These are phyloP conservation scores for Aspergillus floridensis DNA, from an alignment of 2,329 filamentous ascomycete species.

Conservation along the genomic window DNA sequence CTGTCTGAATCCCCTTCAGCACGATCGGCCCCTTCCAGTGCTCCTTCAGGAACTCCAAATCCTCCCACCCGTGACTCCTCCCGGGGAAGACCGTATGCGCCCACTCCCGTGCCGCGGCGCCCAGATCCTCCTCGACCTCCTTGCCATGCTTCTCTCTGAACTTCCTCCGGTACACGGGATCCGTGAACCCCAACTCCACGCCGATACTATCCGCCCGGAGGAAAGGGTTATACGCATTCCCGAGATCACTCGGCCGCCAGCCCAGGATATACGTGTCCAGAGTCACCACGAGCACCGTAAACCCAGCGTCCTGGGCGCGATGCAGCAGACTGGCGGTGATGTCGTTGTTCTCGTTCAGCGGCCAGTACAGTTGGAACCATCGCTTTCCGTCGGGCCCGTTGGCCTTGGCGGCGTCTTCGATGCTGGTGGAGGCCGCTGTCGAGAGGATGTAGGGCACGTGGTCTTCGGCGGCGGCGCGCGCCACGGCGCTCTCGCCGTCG, in stretches of 20 bases:
- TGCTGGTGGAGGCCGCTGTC: conserved; percentile 60
- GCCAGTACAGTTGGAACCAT: conserved; percentile 77
- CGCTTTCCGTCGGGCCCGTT: conserved; percentile 52
- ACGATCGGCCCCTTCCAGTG: conserved; percentile 63
- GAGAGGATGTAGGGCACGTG: conserved; percentile 65
- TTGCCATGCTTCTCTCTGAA: conserved; percentile 48
- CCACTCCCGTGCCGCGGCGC: conserved; percentile 52
- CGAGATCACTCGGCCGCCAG: conserved; percentile 67
- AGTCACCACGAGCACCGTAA: conserved; percentile 66
- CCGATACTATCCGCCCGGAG: conserved; percentile 43
- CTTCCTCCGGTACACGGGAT: conserved; percentile 61
- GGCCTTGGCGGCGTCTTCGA: conserved; percentile 63
- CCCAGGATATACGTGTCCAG: conserved; percentile 67
- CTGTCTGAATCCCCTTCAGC: conserved; percentile 55
- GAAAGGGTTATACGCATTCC: conserved; percentile 52
- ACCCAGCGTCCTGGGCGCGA: conserved; percentile 60
- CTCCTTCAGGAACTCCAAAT: conserved; percentile 55
- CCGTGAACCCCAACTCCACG: conserved; percentile 60
- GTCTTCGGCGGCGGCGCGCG: conserved; percentile 57
- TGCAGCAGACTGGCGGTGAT: conserved; percentile 62
- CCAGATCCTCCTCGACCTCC: conserved; percentile 45
- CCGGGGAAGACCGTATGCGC: conserved; percentile 53
- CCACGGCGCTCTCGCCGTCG: conserved; percentile 62
- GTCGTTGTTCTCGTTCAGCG: conserved; percentile 54
- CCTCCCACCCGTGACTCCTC: conserved; percentile 56